Base-by-base conservation (phyloP, 106 monocot genomes). In the Iris macrosiphon region DNA sequence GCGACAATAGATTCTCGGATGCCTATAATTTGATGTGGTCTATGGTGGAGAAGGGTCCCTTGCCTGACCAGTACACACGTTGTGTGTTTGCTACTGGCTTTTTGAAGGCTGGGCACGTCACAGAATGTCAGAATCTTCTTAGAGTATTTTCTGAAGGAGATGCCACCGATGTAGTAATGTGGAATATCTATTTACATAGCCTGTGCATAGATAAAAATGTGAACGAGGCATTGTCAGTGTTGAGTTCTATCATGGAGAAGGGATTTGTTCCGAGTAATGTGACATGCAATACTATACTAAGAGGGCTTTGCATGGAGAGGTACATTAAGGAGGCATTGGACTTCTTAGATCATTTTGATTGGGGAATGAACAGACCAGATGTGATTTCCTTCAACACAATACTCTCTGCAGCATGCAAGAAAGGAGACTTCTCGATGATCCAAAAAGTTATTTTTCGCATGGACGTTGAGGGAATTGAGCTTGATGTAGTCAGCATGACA, bases 201-300 rank as follows among this genome's bases (percentile, higher is more conserved):
- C 71, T 83, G 55, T 83, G 83, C 37, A 46, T 61, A 59, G 66
- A 59, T 12, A 61, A 59, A 4, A 66, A 27, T 40, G 66, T 45
- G 6, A 43, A 20, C 17, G 70, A 70, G 53, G 73, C 73, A 17
- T 30, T 65, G 38, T 3, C 19, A 7, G 20, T 63, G 51, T 32
- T 74, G 30, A 66, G 27, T 16, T 33, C 16, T 21, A 71, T 70
- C 70, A 39, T 67, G 4, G 57, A 51, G 26, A 35, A 47, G 38
- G 73, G 83, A 2, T 57, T 78, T 48, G 16, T 57, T 19, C 74
- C 70, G 13, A 74, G 43, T 39, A 61, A 41, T 53, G 63, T 46
- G 45, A 83, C 78, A 46, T 74, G 53, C 55, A 83, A 78, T 58
- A 74, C 69, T 27, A 62, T 83, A 58, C 47, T 83, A 26, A 83